These are phyloP conservation scores for Nosema granulosis DNA, from an alignment of 371 early-diverging fungal species.

Conservation along the genomic window DNA sequence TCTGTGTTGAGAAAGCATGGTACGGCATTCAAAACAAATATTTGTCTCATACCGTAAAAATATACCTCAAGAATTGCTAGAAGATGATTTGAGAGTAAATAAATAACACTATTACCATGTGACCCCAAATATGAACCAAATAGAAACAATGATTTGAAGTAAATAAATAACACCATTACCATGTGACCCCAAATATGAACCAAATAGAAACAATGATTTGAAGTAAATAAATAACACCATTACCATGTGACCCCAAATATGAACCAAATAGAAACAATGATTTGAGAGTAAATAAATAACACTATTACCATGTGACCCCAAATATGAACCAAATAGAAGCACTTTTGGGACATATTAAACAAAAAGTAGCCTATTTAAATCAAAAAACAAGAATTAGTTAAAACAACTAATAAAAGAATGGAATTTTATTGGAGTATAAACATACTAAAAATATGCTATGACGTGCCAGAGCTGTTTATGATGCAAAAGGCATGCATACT, in stretches of 20 bases:
- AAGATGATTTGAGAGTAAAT: neutral
- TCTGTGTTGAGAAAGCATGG: neutral
- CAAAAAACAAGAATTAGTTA: neutral
- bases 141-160: too few relatives aligned
- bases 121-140: too few relatives aligned
- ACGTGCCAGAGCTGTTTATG: neutral
- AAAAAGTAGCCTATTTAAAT: neutral
- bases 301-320: neutral
- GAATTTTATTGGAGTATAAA: neutral
- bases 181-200: too few relatives aligned
- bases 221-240: too few relatives aligned
- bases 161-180: too few relatives aligned
- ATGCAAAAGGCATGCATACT: neutral
- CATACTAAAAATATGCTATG: neutral
- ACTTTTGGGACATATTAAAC: too few relatives aligned
- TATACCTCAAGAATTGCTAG: neutral
- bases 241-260: too few relatives aligned
- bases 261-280: too few relatives aligned
- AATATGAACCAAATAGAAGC: neutral
- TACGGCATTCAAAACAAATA: neutral
- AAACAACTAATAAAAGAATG: neutral
- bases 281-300: too few relatives aligned
- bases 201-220: too few relatives aligned
- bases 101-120: too few relatives aligned
- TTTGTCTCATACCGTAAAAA: neutral